Base-by-base conservation (phyloP, 208 protist genomes). In the Leishmania amazonensis region DNA sequence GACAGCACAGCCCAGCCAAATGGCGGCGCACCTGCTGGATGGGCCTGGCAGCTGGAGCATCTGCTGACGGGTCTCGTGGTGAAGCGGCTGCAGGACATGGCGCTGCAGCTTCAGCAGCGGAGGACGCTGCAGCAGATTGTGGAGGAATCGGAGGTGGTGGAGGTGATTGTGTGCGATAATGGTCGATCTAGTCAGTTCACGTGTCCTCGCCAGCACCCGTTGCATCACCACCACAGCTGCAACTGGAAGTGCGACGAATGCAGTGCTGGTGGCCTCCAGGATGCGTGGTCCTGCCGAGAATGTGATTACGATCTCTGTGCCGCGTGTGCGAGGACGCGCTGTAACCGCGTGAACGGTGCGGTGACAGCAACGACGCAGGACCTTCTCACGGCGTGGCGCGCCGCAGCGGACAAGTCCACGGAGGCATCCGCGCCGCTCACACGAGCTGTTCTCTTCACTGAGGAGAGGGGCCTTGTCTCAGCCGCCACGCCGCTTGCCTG, bases 281-380 rank as follows among this genome's bases (percentile, higher is more conserved):
- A 82, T 19, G 89, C 91, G 57, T 87, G 92, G 79, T 90, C 93
- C 0, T 98, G 95, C 72, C 89, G 93, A 2, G 62, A 74, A 45
- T 98, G 95, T 73, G 83, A 98, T 88, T 96, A 96, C 78, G 95
- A 98, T 54, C 38, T 96, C 15, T 98, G 95, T 75, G 80, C 83
- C 6, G 24, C 80, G 28, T 98, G 95, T 70, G 80, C 81, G 35
- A 89, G 90, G 78, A 51, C 70, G 24, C 78, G 57, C 47, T 80
- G 87, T 45, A 91, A 87, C 60, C 83, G 87, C 8, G 67, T 92
- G 28, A 83, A 90, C n/a, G 89, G 90, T 4, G 90, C 80, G 74
- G 53, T 77, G 47, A 93, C 93, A 28, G 93, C 93, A 0, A 88
- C 87, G 6, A 85, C 90, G 4, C 89, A 81, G 38, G 93, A 97